Base-by-base conservation (phyloP, 352 stramenopile species). In the Phytophthora colocasiae region DNA sequence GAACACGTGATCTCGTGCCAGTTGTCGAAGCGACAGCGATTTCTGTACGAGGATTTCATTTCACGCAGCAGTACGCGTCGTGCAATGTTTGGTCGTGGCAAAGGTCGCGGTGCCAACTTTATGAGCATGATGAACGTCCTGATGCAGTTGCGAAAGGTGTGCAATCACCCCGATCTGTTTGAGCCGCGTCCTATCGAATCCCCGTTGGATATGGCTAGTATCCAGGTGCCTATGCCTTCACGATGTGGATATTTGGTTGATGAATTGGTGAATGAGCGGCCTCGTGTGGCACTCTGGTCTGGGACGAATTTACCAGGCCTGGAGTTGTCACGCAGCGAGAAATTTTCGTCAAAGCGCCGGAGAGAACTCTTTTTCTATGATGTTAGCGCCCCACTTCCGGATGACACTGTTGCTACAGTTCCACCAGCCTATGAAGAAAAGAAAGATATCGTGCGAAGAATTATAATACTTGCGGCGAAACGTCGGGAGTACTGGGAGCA, bases 101-200 rank as follows among this genome's bases (percentile, higher is more conserved):
- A 92, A 38, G 97, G 96, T 19, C 97, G 95, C 6, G 71, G 81
- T 2, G 83, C 69, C 17, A 93, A 93, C 40, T 92, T 95, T 63
- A 98, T 99, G 93, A 98, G 96, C 68, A 99, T 99, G 97, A 99
- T 99, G 97, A 99, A 99, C 61, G 96, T 99, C 12, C 81, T 99
- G 7, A 99, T 99, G 97, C 97, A 99, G 71, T 81, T 99, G 10
- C 87, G 97, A 32, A 99, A 99, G 73, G 89, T 97, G 12, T 97
- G 92, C 75, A 99, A 99, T 66, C 97, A 99, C 66, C 97, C 97
- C n/a, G 97, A 99, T 77, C 80, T 99, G 36, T 99, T 99, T 77
- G 97, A 99, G 29, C 81, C 81, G 1, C 81, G 98, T n/a, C 95
- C 97, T 7, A 98, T 99, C 39, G 76, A 87, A 10, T 98, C 96